Base-by-base conservation (phyloP, 176 grass and related monocot species). In the Rhipidocladum racemiflorum region DNA sequence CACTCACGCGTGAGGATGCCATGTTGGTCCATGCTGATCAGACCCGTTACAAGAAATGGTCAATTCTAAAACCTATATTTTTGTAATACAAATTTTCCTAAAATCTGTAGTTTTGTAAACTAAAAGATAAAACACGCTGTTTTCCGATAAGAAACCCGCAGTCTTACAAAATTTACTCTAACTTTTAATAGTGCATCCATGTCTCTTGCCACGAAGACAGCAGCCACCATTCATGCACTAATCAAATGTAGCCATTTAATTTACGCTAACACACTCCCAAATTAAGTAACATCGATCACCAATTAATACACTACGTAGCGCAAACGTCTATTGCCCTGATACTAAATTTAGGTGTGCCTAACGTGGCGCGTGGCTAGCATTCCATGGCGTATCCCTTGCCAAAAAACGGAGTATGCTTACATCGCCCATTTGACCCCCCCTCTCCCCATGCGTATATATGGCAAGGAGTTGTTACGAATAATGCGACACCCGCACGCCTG, bases 391-490 rank as follows among this genome's bases (percentile, higher is more conserved):
- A 77, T 63, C 39, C 30, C 61, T 60, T 62, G 57, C 71, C 81
- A 56, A 36, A 46, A 44, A 84, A 84, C 6, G 44, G 42, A 78
- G 74, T 14, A 29, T 30, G 68, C 87, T 78, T 70, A 85, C 82
- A 59, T 92, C 79, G 72, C 72, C 61, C 61, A 12, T 83, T 88
- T 92, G 90, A 95, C 87, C 48, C 50, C 16, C 2, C 11, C 2
- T 39, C n/a, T 63, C 43, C 27, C 13, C 30, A 0, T 69, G 18
- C 36, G 62, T 51, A 34, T 9, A 20, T 21, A 21, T 29, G 14
- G n/a, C 14, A 64, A 29, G 32, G 50, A 68, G 75, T 81, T 78
- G 76, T 63, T 84, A 84, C 70, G 76, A 74, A 82, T 34, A 78
- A 85, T 12, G 43, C 60, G 86, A 78, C 73, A 34, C 21, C 0